Percentiles rank a stretch among this genome's conserved stretches.
Evolutionary conservation across 177 flowering plant genomes (phyloP).

Genomic region (Vitis hybrid): DNA sequence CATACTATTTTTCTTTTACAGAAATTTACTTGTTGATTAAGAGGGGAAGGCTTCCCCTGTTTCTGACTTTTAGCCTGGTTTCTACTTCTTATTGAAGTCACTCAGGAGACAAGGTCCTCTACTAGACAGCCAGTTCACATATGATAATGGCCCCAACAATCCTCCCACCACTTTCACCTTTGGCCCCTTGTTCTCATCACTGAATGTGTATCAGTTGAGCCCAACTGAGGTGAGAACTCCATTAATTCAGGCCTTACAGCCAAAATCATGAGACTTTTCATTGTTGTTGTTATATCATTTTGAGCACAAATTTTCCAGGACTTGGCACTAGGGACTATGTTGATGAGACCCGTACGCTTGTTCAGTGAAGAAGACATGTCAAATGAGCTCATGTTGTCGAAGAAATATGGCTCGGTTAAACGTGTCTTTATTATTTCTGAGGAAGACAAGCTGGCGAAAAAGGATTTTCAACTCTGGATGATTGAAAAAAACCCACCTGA

Average conservation of each 20-base stretch:
- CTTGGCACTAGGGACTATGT: constrained; percentile 17
- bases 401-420: constrained; percentile 21
- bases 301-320: background rate
- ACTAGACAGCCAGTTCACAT: constrained; percentile 17
- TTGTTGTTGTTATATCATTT: background rate
- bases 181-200: constrained; percentile 20
- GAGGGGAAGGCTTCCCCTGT: background rate
- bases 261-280: too few relatives aligned
- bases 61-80: background rate
- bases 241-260: background rate
- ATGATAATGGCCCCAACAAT: constrained; percentile 21
- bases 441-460: background rate
- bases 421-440: constrained; percentile 21
- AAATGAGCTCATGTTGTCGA: constrained; percentile 4
- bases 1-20: background rate
- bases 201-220: constrained; percentile 21
- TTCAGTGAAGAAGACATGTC: constrained; percentile 23
- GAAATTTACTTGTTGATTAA: background rate
- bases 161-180: constrained; percentile 29
- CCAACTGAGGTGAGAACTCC: constrained; percentile 22
- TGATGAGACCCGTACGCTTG: constrained; percentile 20
- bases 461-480: constrained; percentile 26
- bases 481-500: constrained; percentile 22
- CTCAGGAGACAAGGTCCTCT: constrained; percentile 3
- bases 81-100: constrained; percentile 3